A percentile compares a stretch with the other conserved stretches of the same genome.
Conservation (phyloP, 371 early-diverging fungal species). For the Cokeromyces recurvatus region DNA sequence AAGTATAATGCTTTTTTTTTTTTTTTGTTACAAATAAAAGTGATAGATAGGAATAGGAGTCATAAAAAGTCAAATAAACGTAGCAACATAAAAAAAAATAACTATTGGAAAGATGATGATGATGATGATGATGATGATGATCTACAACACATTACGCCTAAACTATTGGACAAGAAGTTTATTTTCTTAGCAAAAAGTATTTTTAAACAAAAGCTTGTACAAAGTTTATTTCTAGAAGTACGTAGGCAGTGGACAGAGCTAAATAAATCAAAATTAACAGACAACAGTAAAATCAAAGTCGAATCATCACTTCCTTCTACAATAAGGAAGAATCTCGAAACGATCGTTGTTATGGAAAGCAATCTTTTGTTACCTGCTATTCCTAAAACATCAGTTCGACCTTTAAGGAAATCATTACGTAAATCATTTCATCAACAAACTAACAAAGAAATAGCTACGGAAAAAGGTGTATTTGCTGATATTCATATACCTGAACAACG, state of each 20-base stretch:
- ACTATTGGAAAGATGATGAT: background rate
- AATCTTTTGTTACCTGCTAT: constrained; percentile 13
- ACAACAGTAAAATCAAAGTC: too few species aligned
- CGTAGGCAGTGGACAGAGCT: constrained; percentile 19
- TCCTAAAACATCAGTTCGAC: constrained; percentile 17
- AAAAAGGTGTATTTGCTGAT: constrained; percentile 71
- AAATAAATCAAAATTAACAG: constrained; percentile 10
- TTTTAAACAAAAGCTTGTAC: constrained; percentile 5
- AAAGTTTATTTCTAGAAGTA: constrained; percentile 12
- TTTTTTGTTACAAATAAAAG: too few species aligned
- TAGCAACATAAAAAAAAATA: too few species aligned
- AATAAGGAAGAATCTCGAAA: constrained; percentile 8
- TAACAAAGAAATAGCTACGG: background rate
- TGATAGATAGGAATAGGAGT: too few species aligned
- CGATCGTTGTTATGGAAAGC: constrained; percentile 17
- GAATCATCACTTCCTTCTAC: constrained; percentile 2
- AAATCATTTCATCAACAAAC: constrained; percentile 9
- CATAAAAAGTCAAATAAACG: too few species aligned
- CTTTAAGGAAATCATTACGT: constrained; percentile 11
- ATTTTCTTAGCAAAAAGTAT: constrained; percentile 4
- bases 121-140: constrained; percentile 5
- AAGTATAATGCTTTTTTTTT: too few species aligned
- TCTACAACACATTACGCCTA: background rate
- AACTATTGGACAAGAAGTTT: background rate
- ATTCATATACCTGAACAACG: constrained; percentile 48